Evolutionary conservation across 768 basidiomycete genomes (phyloP), one percentile per base, ranked within the genome.

Genomic region (Jaapia argillacea): DNA sequence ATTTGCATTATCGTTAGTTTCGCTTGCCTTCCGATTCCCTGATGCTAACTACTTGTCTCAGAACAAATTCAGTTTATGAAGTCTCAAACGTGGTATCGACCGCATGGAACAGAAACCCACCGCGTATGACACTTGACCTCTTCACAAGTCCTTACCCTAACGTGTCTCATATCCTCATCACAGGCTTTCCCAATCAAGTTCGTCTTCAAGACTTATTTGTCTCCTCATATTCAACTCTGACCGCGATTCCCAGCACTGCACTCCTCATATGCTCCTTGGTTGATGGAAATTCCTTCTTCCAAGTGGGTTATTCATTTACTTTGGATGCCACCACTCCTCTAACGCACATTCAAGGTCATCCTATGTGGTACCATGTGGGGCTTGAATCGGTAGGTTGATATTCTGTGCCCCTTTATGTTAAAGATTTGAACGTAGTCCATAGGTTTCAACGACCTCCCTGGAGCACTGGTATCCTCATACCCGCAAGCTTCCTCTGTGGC

Each of bases 361-460:
- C 63, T 88, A 5, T 85, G 85, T 52, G 81, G 74, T 6, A 76
- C 72, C 36, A 88, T 89, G 85, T 90, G 87, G 88, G 71, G 79
- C 5, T 53, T 89, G 54, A 75, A 87, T 52, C 68, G 82, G 71
- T 78, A 33, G 57, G 51, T 20, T 16, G n/a, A 24, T 12, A 44
- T 24, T 14, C 20, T 37, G 21, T 41, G 3, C 14, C 16, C 26
- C 35, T 18, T 24, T 35, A 14, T 22, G 24, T 18, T n/a, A 5
- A 5, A 24, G 13, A 33, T 44, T 33, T 2, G 42, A 24, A 24
- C 23, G 6, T 13, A 23, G 31, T 16, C n/a, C 21, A 14, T 36
- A 77, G 74, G 23, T 81, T 81, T 52, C 50, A 71, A 45, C 71
- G 82, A n/a, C 81, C 81, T 2, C 69, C 77, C 2, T 84, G 81